These are phyloP conservation scores for Dothiorella sarmentorum DNA, from an alignment of 2,329 filamentous ascomycete genomes.

Conservation along the genomic window DNA sequence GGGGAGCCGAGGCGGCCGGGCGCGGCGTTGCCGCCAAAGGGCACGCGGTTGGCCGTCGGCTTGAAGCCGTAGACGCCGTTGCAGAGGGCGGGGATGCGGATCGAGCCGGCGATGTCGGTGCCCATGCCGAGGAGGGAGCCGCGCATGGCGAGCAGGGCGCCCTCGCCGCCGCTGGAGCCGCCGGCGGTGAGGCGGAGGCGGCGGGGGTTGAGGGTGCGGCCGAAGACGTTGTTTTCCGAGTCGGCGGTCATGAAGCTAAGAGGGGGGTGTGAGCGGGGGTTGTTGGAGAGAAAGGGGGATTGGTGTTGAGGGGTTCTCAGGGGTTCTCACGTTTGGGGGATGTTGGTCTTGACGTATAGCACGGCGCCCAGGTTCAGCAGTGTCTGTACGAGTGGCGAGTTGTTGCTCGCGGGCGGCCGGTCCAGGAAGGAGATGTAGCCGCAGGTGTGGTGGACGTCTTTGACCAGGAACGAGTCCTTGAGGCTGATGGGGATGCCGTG, in stretches of 20 bases:
- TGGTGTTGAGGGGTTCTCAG: no score
- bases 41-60: constrained; percentile 46
- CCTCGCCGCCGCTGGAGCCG: constrained; percentile 65
- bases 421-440: constrained; percentile 52
- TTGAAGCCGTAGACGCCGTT: constrained; percentile 36
- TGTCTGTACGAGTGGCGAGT: constrained; percentile 37
- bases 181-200: constrained; percentile 60
- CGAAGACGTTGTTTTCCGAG: constrained; percentile 60
- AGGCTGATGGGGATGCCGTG: constrained; percentile 40
- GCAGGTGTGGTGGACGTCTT: constrained; percentile 55
- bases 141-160: constrained; percentile 55
- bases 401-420: constrained; percentile 27
- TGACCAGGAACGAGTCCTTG: constrained; percentile 59
- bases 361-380: constrained; percentile 45
- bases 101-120: constrained; percentile 59
- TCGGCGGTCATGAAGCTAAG: constrained; percentile 44
- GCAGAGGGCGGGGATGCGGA: constrained; percentile 85
- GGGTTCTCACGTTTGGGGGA: constrained; percentile 46
- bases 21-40: constrained; percentile 33
- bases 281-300: constrained; percentile 23
- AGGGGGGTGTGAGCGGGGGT: constrained; percentile 18
- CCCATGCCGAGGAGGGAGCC: constrained; percentile 60
- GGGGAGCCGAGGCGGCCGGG: constrained; percentile 15
- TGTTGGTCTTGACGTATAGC: constrained; percentile 53
- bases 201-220: constrained; percentile 60